A percentile compares a stretch with the other conserved stretches of the same genome.
Evolutionary conservation across 305 asterid species (phyloP).

Genomic region (Fraxinus dipetala): DNA sequence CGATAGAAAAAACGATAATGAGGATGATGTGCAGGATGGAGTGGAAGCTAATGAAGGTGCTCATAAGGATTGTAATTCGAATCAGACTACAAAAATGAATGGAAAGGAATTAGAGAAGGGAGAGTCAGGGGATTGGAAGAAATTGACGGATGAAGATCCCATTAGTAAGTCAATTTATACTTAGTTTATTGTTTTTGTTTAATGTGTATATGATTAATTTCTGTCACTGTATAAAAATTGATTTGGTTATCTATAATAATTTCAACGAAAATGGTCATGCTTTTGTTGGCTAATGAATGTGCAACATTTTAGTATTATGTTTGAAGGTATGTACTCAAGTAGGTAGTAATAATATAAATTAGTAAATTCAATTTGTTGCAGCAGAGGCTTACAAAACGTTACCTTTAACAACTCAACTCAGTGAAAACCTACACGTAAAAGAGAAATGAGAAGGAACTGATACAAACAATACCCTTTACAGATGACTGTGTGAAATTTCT

Average conservation of each 20-base stretch:
- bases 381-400: not conserved
- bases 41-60: constrained; percentile 18
- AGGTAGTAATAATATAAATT: not conserved
- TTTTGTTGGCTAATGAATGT: not conserved
- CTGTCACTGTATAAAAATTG: not conserved
- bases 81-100: constrained; percentile 35
- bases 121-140: constrained; percentile 79
- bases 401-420: not conserved
- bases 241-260: not conserved
- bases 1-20: constrained; percentile 20
- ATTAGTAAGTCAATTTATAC: constrained; percentile 43
- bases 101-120: constrained; percentile 60
- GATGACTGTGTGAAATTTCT: not conserved
- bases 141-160: constrained; percentile 60
- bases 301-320: not conserved
- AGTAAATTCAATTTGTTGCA: too few relatives aligned
- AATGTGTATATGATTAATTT: not conserved
- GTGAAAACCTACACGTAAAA: not conserved
- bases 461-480: too few relatives aligned
- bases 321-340: too few relatives aligned
- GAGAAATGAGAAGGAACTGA: not conserved
- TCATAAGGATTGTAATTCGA: constrained; percentile 25
- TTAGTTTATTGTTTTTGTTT: not conserved
- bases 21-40: constrained; percentile 29
- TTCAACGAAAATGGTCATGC: not conserved